Evolutionary conservation across 164 flowering plant genomes (phyloP).

Genomic region (Aristolochia californica): DNA sequence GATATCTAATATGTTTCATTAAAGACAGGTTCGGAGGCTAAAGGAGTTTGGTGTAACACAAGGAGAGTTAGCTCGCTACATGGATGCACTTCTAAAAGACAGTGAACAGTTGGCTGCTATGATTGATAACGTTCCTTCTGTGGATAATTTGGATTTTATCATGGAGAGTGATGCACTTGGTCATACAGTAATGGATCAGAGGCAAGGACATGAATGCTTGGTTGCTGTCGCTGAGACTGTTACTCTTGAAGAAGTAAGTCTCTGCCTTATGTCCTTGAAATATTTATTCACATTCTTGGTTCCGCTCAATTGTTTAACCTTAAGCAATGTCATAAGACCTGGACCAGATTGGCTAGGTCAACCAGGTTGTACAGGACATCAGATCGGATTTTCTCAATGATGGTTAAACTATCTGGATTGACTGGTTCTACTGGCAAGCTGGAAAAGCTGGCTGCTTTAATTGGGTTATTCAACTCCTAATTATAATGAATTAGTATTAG

Average conservation of each 20-base stretch:
- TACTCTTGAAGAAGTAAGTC: constrained; percentile 82
- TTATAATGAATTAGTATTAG: too few species aligned
- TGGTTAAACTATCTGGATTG: not conserved
- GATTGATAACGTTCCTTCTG: constrained; percentile 95
- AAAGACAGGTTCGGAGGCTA: constrained; percentile 79
- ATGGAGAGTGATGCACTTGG: constrained; percentile 99
- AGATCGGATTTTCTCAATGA: not conserved
- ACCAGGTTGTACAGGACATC: too few species aligned
- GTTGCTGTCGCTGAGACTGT: constrained; percentile 87
- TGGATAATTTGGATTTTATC: constrained; percentile 90
- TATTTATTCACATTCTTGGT: too few species aligned
- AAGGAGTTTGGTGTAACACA: constrained; percentile 97
- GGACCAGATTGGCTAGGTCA: too few species aligned
- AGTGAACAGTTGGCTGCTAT: constrained; percentile 98
- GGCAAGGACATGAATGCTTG: constrained; percentile 87
- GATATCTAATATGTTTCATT: not conserved
- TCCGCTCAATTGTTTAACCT: too few species aligned
- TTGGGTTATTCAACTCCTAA: too few species aligned
- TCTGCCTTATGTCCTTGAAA: too few species aligned
- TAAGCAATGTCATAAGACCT: too few species aligned
- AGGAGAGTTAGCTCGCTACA: constrained; percentile 91
- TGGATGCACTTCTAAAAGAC: constrained; percentile 93
- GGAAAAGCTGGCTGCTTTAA: too few species aligned
- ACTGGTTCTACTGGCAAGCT: not conserved
- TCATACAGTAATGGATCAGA: constrained; percentile 96